A percentile compares a stretch with the other conserved stretches of the same genome.
These are phyloP conservation scores for Salix dunnii DNA, from an alignment of 345 rosid genomes.

Conservation along the genomic window DNA sequence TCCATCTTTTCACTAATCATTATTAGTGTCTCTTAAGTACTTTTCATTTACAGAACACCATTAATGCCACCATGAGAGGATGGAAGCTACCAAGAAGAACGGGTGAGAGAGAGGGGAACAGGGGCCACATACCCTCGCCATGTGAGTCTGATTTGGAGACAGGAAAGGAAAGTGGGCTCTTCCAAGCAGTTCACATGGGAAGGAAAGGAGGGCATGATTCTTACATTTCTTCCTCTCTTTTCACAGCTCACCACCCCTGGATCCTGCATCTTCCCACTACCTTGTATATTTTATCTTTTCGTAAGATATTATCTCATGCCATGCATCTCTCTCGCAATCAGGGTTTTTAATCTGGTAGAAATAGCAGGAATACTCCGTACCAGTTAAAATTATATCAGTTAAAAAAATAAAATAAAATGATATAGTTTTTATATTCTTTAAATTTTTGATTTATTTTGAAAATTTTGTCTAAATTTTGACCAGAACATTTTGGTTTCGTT, in stretches of 20 bases:
- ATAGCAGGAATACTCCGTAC: too few relatives aligned
- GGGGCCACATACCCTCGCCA: conserved; percentile 21
- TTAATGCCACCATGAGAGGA: conserved; percentile 19
- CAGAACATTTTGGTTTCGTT: too few relatives aligned
- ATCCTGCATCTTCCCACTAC: conserved; percentile 4
- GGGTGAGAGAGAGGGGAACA: not conserved
- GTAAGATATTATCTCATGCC: not conserved
- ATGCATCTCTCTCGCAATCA: too few relatives aligned
- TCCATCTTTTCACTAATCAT: conserved; percentile 26
- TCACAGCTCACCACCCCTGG: conserved; percentile 32
- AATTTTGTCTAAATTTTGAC: too few relatives aligned
- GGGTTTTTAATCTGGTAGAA: too few relatives aligned
- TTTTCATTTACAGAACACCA: conserved; percentile 1
- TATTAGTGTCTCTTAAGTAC: conserved; percentile 18
- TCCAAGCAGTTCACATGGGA: conserved; percentile 35
- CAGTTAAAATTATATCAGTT: too few relatives aligned
- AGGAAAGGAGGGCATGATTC: conserved; percentile 22
- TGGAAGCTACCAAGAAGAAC: conserved; percentile 22
- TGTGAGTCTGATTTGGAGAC: conserved; percentile 43
- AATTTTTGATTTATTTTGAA: fast-evolving
- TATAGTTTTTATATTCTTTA: too few relatives aligned
- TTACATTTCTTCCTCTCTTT: conserved; percentile 22
- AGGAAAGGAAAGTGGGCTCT: conserved; percentile 32
- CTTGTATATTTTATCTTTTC: not conserved
- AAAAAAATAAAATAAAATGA: too few relatives aligned